phyloP scores from a whole-genome alignment of 345 rosid species.

The Corchorus capsularis region DNA sequence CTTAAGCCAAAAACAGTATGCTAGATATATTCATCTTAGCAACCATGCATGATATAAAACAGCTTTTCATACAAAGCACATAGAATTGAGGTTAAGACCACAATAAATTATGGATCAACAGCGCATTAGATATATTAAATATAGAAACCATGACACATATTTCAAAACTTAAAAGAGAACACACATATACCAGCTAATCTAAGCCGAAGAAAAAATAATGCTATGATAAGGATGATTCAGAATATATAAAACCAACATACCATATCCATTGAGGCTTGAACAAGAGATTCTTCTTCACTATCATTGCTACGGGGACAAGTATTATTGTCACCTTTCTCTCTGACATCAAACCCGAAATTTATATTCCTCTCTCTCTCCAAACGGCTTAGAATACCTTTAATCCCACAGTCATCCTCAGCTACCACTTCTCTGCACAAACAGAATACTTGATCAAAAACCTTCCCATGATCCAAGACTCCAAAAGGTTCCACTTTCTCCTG shows the following conservation, averaged over 20 bases:
- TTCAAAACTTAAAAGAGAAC: slow-evolving; percentile 7
- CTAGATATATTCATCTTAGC: not conserved
- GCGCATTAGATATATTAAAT: no score
- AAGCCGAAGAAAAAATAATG: not conserved
- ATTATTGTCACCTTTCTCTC: slow-evolving; percentile 39
- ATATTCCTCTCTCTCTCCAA: slow-evolving; percentile 82
- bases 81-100: no score
- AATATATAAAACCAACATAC: slow-evolving; percentile 43
- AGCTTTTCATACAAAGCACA: not conserved
- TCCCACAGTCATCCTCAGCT: slow-evolving; percentile 53
- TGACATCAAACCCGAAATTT: slow-evolving; percentile 58
- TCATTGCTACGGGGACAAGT: slow-evolving; percentile 28
- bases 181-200: not conserved
- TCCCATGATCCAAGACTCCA: not conserved
- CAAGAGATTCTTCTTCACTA: slow-evolving; percentile 35
- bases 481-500: not conserved
- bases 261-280: slow-evolving; percentile 38
- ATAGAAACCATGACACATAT: no score
- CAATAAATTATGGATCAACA: no score
- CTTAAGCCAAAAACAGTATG: not conserved
- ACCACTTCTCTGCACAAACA: slow-evolving; percentile 55
- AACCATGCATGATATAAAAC: not conserved
- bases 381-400: slow-evolving; percentile 80
- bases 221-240: not conserved
- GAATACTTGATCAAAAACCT: slow-evolving; percentile 18